A percentile compares a stretch with the other conserved stretches of the same genome.
phyloP scores from a whole-genome alignment of 768 basidiomycete species.

The Ramaria sp. region DNA sequence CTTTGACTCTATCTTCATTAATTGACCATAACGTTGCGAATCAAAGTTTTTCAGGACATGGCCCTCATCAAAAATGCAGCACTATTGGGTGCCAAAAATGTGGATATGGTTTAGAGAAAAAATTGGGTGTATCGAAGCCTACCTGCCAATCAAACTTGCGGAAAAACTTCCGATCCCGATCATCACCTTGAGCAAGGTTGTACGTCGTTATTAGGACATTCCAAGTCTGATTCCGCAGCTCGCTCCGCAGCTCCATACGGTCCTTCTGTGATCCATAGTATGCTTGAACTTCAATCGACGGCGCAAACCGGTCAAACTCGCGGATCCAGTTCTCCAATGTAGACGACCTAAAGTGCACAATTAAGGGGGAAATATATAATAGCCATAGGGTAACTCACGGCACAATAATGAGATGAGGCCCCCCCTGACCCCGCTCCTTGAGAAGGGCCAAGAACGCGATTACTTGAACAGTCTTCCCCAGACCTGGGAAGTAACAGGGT shows the following conservation, averaged over 20 bases:
- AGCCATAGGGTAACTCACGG: constrained; percentile 50
- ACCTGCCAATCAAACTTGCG: constrained; percentile 88
- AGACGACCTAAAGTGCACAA: constrained; percentile 52
- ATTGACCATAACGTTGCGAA: constrained; percentile 87
- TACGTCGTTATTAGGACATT: constrained; percentile 96
- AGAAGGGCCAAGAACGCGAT: constrained; percentile 92
- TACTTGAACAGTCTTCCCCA: constrained; percentile 98
- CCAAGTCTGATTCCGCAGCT: constrained; percentile 60
- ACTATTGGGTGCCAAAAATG: constrained; percentile 34
- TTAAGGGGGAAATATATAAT: background rate
- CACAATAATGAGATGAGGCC: constrained; percentile 90
- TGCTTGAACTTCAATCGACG: constrained; percentile 72
- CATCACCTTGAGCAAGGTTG: constrained; percentile 82
- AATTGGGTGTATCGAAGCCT: constrained; percentile 20
- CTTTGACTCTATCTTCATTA: constrained; percentile 73
- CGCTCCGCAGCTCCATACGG: constrained; percentile 60
- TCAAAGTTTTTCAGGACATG: constrained; percentile 96
- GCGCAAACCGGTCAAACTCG: constrained; percentile 88
- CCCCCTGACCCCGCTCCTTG: constrained; percentile 64
- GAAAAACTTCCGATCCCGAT: constrained; percentile 88
- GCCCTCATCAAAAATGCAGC: constrained; percentile 93
- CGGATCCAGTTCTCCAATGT: constrained; percentile 98
- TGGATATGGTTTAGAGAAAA: background rate
- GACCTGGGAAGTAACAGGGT: constrained; percentile 42
- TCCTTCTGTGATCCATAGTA: constrained; percentile 95